These are phyloP conservation scores for Nasturtium officinale DNA, from an alignment of 345 rosid species.

Conservation along the genomic window DNA sequence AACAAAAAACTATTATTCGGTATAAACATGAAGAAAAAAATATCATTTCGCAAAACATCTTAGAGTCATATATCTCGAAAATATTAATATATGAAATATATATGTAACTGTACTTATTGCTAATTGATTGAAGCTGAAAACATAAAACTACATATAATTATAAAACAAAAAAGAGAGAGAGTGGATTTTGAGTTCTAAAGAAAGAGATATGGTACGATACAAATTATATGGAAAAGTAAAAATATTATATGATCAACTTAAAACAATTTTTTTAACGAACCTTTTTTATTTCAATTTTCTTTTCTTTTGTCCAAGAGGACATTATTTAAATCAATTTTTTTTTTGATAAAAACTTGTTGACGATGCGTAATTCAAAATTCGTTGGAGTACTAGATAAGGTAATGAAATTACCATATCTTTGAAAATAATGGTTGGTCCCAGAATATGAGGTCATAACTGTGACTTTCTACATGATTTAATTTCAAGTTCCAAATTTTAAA, in stretches of 20 bases:
- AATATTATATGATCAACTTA: no score
- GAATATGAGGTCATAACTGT: slow-evolving; percentile 12
- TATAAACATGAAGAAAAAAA: background rate
- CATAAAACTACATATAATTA: background rate
- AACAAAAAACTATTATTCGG: background rate
- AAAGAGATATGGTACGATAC: no score
- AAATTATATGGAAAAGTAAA: no score
- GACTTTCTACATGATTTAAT: slow-evolving; percentile 13
- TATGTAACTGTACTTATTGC: no score
- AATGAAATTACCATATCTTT: background rate
- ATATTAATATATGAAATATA: no score
- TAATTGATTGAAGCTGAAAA: background rate
- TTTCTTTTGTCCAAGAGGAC: no score
- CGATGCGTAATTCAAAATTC: background rate
- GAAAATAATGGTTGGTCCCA: background rate
- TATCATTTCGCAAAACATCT: background rate
- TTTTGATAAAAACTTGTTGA: no score
- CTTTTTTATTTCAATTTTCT: no score
- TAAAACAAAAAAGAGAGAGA: no score
- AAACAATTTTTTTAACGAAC: no score
- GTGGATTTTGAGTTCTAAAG: background rate
- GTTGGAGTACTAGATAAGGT: slow-evolving; percentile 3
- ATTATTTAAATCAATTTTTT: no score
- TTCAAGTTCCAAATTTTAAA: background rate
- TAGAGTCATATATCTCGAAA: no score